phyloP scores from a whole-genome alignment of 179 eudicot species.

The Heliamphora pulchella region DNA sequence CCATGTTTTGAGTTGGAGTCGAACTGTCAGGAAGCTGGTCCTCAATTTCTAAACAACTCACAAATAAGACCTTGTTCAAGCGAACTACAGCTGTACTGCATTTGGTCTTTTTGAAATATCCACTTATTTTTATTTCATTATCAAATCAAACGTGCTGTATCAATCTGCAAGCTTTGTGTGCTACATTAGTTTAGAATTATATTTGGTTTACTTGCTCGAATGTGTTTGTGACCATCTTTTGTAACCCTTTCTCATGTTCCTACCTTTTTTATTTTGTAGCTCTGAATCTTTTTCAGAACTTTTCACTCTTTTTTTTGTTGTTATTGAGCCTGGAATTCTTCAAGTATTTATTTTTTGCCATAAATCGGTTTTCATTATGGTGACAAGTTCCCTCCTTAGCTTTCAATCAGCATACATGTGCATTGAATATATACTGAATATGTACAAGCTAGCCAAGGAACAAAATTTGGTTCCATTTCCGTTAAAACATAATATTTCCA shows the following conservation, averaged over 20 bases:
- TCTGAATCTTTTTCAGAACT: not conserved
- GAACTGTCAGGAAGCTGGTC: not conserved
- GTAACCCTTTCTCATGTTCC: not conserved
- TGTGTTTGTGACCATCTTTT: not conserved
- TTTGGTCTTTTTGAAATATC: not conserved
- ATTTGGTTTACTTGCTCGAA: not conserved
- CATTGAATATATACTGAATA: too few species aligned
- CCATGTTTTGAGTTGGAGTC: not conserved
- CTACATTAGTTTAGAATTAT: not conserved
- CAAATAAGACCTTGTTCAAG: not conserved
- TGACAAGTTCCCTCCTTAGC: too few species aligned
- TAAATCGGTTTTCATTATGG: too few species aligned
- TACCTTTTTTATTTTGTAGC: not conserved
- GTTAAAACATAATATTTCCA: too few species aligned
- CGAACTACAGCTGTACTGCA: not conserved
- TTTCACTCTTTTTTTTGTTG: not conserved
- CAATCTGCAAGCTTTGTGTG: not conserved
- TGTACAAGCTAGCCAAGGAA: too few species aligned
- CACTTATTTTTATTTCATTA: constrained; percentile 1
- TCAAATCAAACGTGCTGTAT: too few species aligned
- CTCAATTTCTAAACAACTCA: not conserved
- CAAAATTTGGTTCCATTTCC: too few species aligned
- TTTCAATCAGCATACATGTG: too few species aligned
- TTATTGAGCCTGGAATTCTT: too few species aligned
- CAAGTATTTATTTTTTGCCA: too few species aligned